phyloP scores from a whole-genome alignment of 176 grass and related monocot species.

The Oryza coarctata region DNA sequence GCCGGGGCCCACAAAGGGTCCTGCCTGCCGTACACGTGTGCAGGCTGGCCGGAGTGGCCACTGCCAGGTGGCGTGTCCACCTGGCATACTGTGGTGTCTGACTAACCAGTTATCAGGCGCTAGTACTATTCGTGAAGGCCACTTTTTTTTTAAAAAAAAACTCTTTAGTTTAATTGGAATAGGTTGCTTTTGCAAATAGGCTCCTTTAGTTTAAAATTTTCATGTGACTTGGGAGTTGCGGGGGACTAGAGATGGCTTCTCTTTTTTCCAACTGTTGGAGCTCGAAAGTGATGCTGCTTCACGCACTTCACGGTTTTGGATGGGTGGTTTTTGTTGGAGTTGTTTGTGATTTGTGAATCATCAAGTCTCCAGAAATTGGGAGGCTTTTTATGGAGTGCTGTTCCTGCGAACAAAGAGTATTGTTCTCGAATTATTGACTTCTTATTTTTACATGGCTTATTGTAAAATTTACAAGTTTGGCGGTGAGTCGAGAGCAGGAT shows the following conservation, averaged over 20 bases:
- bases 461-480: neutral
- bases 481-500: neutral
- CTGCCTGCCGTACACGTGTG: neutral
- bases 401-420: neutral
- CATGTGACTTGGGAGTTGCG: neutral
- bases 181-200: constrained; percentile 17
- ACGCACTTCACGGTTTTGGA: neutral
- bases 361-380: neutral
- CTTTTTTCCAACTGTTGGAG: constrained; percentile 32
- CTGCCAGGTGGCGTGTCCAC: too few relatives aligned
- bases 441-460: too few relatives aligned
- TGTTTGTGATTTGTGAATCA: neutral
- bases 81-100: neutral
- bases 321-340: neutral
- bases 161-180: neutral
- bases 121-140: neutral
- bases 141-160: too few relatives aligned
- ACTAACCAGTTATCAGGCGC: neutral
- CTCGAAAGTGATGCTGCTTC: neutral
- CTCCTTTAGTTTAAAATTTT: neutral
- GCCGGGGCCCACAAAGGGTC: neutral
- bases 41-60: neutral
- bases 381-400: neutral
- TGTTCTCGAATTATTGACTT: neutral
- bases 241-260: constrained; percentile 8